Conservation (phyloP, 2,329 filamentous ascomycete genomes). For the Alternaria gansuensis region DNA sequence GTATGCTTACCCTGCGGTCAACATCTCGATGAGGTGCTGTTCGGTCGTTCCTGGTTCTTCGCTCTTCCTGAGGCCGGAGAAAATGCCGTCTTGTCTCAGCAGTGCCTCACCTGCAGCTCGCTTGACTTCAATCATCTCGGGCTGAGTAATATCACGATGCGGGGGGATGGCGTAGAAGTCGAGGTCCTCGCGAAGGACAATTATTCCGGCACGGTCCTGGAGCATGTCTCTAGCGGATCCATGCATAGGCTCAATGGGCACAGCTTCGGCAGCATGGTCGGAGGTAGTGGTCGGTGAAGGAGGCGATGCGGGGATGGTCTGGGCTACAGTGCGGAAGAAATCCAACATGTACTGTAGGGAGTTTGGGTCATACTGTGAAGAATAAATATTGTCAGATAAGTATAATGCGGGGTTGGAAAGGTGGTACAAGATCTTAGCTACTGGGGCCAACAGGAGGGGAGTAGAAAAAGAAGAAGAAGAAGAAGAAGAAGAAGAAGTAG, state of each 20-base stretch:
- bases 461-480: constrained; percentile 33
- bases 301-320: constrained; percentile 84
- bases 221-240: constrained; percentile 77
- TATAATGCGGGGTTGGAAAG: constrained; percentile 60
- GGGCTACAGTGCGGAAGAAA: constrained; percentile 94
- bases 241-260: constrained; percentile 76
- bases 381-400: constrained; percentile 65
- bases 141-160: constrained; percentile 79
- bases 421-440: constrained; percentile 53
- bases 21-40: constrained; percentile 98
- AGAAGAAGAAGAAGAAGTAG: too few relatives aligned
- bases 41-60: constrained; percentile 97
- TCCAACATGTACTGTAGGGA: constrained; percentile 99
- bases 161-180: constrained; percentile 98
- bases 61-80: constrained; percentile 92
- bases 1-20: constrained; percentile 85
- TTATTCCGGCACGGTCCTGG: constrained; percentile 91
- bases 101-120: constrained; percentile 87
- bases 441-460: constrained; percentile 45
- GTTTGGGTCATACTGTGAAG: constrained; percentile 86
- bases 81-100: constrained; percentile 90
- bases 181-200: constrained; percentile 92
- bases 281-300: constrained; percentile 66
- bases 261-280: constrained; percentile 60
- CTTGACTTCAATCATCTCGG: constrained; percentile 96